Percentiles rank a stretch among this genome's conserved stretches.
These are phyloP conservation scores for Dillenia suffruticosa DNA, from an alignment of 164 flowering plant species.

Conservation along the genomic window DNA sequence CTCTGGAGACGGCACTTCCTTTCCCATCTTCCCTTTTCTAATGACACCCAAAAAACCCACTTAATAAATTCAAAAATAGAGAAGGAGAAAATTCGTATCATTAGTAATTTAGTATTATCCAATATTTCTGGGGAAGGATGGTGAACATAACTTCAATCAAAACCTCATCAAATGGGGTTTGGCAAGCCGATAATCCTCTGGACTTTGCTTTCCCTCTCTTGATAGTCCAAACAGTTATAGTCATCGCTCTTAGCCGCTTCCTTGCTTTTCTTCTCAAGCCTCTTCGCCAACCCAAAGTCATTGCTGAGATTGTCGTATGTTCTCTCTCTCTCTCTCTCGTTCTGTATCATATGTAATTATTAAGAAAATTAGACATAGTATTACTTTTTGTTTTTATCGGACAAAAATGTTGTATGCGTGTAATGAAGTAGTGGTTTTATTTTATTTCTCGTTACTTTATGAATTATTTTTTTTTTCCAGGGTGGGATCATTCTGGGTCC, in stretches of 20 bases:
- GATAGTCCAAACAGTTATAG: slow-evolving; percentile 50
- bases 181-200: slow-evolving; percentile 86
- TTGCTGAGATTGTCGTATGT: slow-evolving; percentile 78
- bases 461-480: slow-evolving; percentile 21
- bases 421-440: background rate
- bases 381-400: too few species aligned
- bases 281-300: slow-evolving; percentile 83
- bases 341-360: background rate
- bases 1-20: too few species aligned
- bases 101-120: too few species aligned
- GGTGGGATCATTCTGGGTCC: slow-evolving; percentile 71
- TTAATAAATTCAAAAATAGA: too few species aligned
- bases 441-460: background rate
- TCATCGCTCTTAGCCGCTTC: slow-evolving; percentile 49
- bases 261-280: slow-evolving; percentile 72
- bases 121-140: too few species aligned
- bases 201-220: slow-evolving; percentile 71
- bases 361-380: too few species aligned
- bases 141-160: slow-evolving; percentile 50
- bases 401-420: too few species aligned
- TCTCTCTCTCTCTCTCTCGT: background rate
- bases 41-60: too few species aligned
- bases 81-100: too few species aligned
- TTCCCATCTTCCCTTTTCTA: too few species aligned
- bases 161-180: slow-evolving; percentile 58